Evolutionary conservation across 2,329 filamentous ascomycete genomes (phyloP).

Genomic region (Nectriaceae sp.): DNA sequence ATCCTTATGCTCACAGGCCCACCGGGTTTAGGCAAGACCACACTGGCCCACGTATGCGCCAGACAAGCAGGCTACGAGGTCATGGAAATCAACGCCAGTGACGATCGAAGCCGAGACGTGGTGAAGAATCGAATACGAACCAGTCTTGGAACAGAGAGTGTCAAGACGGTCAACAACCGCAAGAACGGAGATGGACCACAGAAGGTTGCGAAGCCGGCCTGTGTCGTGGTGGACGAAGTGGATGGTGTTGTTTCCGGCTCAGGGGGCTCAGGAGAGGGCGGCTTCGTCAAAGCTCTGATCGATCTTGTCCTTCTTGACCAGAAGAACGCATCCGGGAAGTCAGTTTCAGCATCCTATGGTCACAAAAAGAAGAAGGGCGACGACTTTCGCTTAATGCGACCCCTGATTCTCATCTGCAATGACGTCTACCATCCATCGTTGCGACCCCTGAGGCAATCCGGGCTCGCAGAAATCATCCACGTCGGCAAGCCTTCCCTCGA

Average conservation of each 20-base stretch:
- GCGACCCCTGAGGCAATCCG: constrained; percentile 81
- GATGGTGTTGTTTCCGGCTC: constrained; percentile 88
- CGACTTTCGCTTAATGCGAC: constrained; percentile 82
- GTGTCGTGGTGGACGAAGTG: constrained; percentile 94
- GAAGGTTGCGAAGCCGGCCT: constrained; percentile 83
- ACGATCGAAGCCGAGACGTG: constrained; percentile 86
- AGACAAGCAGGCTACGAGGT: constrained; percentile 95
- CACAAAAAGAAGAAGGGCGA: constrained; percentile 75
- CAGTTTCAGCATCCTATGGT: constrained; percentile 19
- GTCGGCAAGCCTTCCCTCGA: constrained; percentile 87
- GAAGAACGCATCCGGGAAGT: constrained; percentile 59
- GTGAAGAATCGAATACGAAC: constrained; percentile 91
- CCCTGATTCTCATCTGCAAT: constrained; percentile 93
- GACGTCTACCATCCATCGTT: constrained; percentile 93
- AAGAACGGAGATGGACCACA: constrained; percentile 57
- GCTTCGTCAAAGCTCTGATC: constrained; percentile 92
- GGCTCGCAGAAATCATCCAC: constrained; percentile 85
- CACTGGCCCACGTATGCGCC: constrained; percentile 92
- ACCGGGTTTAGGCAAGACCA: constrained; percentile 93
- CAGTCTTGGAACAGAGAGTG: constrained; percentile 90
- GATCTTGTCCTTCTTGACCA: constrained; percentile 87
- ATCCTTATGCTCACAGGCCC: constrained; percentile 89
- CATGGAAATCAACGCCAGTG: constrained; percentile 96
- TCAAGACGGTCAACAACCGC: constrained; percentile 70
- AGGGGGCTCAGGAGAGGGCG: constrained; percentile 78